These are phyloP conservation scores for Acacia melanoxylon DNA, from an alignment of 306 rosid species.

Conservation along the genomic window DNA sequence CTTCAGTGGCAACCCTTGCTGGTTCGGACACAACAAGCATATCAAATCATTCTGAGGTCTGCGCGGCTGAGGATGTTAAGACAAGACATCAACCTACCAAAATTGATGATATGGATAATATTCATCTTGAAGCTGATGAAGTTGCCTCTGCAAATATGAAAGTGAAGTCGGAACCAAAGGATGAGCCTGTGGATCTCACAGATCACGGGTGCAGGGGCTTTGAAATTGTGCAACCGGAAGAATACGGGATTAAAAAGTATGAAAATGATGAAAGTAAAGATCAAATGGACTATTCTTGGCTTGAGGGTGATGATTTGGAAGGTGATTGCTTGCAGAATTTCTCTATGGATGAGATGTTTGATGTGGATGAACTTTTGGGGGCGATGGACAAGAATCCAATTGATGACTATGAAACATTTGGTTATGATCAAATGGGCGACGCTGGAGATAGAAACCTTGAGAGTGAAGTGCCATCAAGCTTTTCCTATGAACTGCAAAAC, in stretches of 20 bases:
- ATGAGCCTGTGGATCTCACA: slow-evolving; percentile 20
- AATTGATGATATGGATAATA: slow-evolving; percentile 1
- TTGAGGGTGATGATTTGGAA: slow-evolving; percentile 20
- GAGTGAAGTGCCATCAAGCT: slow-evolving; percentile 40
- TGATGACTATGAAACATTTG: slow-evolving; percentile 22
- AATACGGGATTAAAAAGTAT: slow-evolving; percentile 1
- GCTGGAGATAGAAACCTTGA: slow-evolving; percentile 14
- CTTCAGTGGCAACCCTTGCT: slow-evolving; percentile 46
- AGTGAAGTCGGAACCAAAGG: slow-evolving; percentile 38
- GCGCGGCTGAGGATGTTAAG: slow-evolving; percentile 47
- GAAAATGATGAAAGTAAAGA: slow-evolving; percentile 27
- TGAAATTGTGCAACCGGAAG: not conserved
- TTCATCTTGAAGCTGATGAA: slow-evolving; percentile 23
- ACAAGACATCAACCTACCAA: not conserved
- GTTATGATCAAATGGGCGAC: slow-evolving; percentile 26
- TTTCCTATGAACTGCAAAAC: slow-evolving; percentile 48
- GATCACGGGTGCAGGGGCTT: slow-evolving; percentile 26
- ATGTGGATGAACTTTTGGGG: slow-evolving; percentile 61
- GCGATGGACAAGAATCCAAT: slow-evolving; percentile 39
- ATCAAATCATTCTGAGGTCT: slow-evolving; percentile 64
- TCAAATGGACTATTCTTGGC: slow-evolving; percentile 35
- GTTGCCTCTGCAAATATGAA: slow-evolving; percentile 25
- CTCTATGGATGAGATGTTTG: slow-evolving; percentile 63
- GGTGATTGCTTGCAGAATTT: slow-evolving; percentile 37
- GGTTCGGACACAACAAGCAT: slow-evolving; percentile 48